These are phyloP conservation scores for Cutaneotrichosporon sp. DNA, from an alignment of 1,284 basidiomycete species.

Conservation along the genomic window DNA sequence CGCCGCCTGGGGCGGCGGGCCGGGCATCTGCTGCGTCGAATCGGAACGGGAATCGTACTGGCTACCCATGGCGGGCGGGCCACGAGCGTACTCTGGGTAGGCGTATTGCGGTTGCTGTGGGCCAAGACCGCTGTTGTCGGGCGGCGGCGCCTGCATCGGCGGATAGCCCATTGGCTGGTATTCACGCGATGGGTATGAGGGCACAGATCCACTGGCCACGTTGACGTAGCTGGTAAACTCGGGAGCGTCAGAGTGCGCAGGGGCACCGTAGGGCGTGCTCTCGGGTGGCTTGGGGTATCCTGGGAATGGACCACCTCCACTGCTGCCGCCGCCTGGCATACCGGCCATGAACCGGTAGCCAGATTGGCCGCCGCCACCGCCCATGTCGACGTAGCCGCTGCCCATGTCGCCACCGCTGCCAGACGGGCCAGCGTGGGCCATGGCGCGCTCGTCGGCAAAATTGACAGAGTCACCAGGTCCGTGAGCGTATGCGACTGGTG, in stretches of 20 bases:
- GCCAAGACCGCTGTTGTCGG: background rate
- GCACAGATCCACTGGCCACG: slow-evolving; percentile 1
- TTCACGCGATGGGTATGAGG: background rate
- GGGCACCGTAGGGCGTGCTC: background rate
- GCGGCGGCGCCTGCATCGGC: background rate
- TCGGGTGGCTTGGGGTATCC: background rate
- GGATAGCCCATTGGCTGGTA: background rate
- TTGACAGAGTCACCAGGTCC: slow-evolving; percentile 5
- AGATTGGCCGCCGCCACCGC: background rate
- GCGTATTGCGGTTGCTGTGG: background rate
- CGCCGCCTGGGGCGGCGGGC: too few relatives aligned
- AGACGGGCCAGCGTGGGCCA: slow-evolving; percentile 1
- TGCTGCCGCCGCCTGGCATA: background rate
- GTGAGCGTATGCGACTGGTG: slow-evolving; percentile 7
- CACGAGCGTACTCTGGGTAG: background rate
- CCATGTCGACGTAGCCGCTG: slow-evolving; percentile 5
- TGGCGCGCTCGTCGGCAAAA: slow-evolving; percentile 10
- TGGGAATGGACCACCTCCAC: too few relatives aligned
- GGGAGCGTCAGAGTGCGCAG: background rate
- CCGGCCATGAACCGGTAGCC: background rate
- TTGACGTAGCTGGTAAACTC: slow-evolving; percentile 11
- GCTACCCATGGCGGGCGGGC: background rate
- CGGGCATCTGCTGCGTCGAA: too few relatives aligned
- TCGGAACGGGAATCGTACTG: background rate
- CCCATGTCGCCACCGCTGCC: background rate